Conservation (phyloP, 2,329 filamentous ascomycete genomes). For the Cladorrhinum sp. region DNA sequence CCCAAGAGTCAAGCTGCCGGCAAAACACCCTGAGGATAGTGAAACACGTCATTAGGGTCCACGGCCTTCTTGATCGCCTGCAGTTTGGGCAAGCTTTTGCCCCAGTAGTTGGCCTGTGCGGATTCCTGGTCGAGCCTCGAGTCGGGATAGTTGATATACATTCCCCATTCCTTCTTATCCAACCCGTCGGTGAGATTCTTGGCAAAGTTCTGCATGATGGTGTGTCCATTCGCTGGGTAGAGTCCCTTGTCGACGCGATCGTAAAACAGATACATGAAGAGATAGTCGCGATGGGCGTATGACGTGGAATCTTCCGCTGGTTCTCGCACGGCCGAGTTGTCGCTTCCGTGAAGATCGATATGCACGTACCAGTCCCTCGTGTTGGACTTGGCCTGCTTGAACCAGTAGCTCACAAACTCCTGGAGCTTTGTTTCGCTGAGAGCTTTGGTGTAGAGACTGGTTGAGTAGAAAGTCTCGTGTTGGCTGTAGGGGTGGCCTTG, state of each 20-base stretch:
- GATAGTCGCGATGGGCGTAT: constrained; percentile 43
- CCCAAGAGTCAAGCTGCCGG: constrained; percentile 17
- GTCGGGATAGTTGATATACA: constrained; percentile 44
- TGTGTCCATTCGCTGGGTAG: constrained; percentile 36
- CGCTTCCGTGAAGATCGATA: constrained; percentile 42
- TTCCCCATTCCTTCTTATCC: constrained; percentile 33
- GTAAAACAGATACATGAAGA: constrained; percentile 49
- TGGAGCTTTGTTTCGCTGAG: constrained; percentile 36
- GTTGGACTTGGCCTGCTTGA: constrained; percentile 35
- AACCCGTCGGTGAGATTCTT: constrained; percentile 33
- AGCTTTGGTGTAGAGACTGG: constrained; percentile 39
- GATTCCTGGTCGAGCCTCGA: constrained; percentile 33
- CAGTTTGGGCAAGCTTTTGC: constrained; percentile 33
- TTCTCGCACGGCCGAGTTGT: constrained; percentile 37
- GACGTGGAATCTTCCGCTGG: constrained; percentile 32
- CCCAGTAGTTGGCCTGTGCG: constrained; percentile 39
- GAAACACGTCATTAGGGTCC: constrained; percentile 40
- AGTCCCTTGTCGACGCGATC: constrained; percentile 37
- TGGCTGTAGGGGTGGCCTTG: constrained; percentile 33
- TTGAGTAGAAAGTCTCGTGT: constrained; percentile 44
- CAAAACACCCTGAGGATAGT: constrained; percentile 39
- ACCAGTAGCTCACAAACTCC: constrained; percentile 41
- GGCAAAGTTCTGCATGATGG: constrained; percentile 35
- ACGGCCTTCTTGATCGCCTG: constrained; percentile 35
- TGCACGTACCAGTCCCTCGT: constrained; percentile 41